A percentile compares a stretch with the other conserved stretches of the same genome.
Conservation (phyloP, 495 filamentous ascomycete genomes). For the Sabuloglossum arenarium region DNA sequence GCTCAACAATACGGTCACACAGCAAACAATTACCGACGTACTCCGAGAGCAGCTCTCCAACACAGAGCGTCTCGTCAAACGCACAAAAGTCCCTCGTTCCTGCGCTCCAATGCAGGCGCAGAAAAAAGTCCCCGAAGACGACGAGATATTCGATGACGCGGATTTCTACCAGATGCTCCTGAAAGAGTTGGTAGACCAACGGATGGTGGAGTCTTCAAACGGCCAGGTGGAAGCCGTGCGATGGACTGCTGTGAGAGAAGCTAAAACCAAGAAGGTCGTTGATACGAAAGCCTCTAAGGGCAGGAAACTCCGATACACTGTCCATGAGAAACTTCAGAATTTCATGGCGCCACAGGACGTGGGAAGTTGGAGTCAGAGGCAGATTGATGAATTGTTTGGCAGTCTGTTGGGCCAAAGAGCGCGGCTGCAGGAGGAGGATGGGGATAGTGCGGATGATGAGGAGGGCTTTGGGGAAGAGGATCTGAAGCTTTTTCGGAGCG, state of each 20-base stretch:
- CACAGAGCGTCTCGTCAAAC: conserved; percentile 40
- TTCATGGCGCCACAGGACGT: conserved; percentile 91
- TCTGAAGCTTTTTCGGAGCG: conserved; percentile 52
- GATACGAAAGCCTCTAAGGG: conserved; percentile 94
- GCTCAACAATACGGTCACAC: conserved; percentile 17
- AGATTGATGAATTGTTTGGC: conserved; percentile 73
- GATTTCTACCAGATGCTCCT: conserved; percentile 84
- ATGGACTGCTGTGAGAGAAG: conserved; percentile 49
- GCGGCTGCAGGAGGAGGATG: conserved; percentile 47
- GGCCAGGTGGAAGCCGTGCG: conserved; percentile 18
- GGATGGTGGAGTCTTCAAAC: conserved; percentile 36
- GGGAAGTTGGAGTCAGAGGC: conserved; percentile 49
- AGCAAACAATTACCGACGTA: conserved; percentile 46
- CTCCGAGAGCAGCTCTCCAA: conserved; percentile 55
- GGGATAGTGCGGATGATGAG: conserved; percentile 22
- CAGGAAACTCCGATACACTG: conserved; percentile 74
- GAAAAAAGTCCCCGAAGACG: conserved; percentile 13
- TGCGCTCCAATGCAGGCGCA: conserved; percentile 48
- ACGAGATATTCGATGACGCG: conserved; percentile 63
- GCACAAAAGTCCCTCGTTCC: conserved; percentile 44
- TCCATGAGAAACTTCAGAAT: conserved; percentile 93
- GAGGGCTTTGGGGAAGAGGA: conserved; percentile 44
- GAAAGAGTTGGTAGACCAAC: conserved; percentile 77
- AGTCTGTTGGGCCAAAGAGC: conserved; percentile 69
- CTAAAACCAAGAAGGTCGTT: conserved; percentile 60